Evolutionary conservation across 106 monocot genomes (phyloP).

Genomic region (Acorus gramineus): DNA sequence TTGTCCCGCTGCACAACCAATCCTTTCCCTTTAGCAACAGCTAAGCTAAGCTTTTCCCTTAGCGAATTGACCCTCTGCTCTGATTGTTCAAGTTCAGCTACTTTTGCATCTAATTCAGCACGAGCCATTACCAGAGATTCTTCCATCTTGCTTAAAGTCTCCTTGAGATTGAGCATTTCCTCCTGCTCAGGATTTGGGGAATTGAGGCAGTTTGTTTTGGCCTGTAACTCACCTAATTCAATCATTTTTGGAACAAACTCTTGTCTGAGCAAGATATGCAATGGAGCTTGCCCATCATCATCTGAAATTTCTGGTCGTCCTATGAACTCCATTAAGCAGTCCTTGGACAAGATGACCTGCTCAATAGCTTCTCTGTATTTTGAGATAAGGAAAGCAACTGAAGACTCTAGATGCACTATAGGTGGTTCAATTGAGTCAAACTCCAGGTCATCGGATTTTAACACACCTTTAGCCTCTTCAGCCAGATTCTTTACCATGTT

Average conservation of each 20-base stretch:
- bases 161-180: constrained; percentile 53
- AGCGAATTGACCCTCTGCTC: constrained; percentile 83
- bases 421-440: constrained; percentile 24
- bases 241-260: constrained; percentile 45
- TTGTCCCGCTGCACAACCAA: constrained; percentile 78
- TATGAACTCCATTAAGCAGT: constrained; percentile 31
- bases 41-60: constrained; percentile 88
- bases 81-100: constrained; percentile 67
- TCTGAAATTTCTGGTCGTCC: constrained; percentile 18
- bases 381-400: constrained; percentile 32
- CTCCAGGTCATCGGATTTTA: constrained; percentile 13
- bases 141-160: constrained; percentile 36
- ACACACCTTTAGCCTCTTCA: background rate
- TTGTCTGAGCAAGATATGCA: constrained; percentile 41
- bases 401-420: constrained; percentile 43
- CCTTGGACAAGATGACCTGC: constrained; percentile 49
- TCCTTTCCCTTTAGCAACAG: constrained; percentile 97
- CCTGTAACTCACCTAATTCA: constrained; percentile 33
- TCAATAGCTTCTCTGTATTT: constrained; percentile 37
- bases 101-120: constrained; percentile 44
- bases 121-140: constrained; percentile 39
- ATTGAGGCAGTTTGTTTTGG: constrained; percentile 30
- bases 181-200: constrained; percentile 36
- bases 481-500: background rate
- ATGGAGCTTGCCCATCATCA: constrained; percentile 34